A percentile compares a stretch with the other conserved stretches of the same genome.
These are phyloP conservation scores for Sugiyamaella boreocaroliniensis DNA, from an alignment of 805 yeast genomes.

Conservation along the genomic window DNA sequence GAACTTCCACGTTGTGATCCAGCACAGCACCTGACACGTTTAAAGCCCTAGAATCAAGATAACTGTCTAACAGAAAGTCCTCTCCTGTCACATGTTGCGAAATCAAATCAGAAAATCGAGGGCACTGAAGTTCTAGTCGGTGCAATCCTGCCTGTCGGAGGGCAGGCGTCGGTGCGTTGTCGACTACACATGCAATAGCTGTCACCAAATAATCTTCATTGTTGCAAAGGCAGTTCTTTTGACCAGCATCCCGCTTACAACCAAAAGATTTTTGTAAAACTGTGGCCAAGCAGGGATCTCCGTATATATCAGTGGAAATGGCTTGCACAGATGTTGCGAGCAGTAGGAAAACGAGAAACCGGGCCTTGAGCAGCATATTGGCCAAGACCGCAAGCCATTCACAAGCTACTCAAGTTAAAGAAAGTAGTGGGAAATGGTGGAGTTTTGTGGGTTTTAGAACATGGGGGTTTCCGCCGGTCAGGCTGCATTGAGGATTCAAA, in stretches of 20 bases:
- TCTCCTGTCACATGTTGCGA: neutral
- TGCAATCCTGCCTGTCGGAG: neutral
- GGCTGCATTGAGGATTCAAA: neutral
- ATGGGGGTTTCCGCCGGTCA: neutral
- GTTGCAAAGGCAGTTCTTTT: neutral
- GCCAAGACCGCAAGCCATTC: neutral
- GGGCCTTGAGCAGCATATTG: neutral
- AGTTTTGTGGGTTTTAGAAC: neutral
- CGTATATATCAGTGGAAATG: neutral
- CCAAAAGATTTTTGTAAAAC: neutral
- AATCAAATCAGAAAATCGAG: neutral
- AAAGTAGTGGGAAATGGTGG: neutral
- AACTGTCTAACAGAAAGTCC: neutral
- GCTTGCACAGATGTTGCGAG: neutral
- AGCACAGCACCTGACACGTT: neutral
- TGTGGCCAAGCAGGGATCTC: neutral
- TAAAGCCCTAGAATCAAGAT: neutral
- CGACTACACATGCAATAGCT: constrained; percentile 1
- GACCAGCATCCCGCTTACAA: neutral
- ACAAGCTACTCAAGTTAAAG: neutral
- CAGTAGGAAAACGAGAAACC: neutral
- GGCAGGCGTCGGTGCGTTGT: neutral
- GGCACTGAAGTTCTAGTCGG: neutral
- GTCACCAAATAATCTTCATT: constrained; percentile 2
- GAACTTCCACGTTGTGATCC: neutral